These are phyloP conservation scores for Anethum foeniculum DNA, from an alignment of 140 eudicot genomes.

Conservation along the genomic window DNA sequence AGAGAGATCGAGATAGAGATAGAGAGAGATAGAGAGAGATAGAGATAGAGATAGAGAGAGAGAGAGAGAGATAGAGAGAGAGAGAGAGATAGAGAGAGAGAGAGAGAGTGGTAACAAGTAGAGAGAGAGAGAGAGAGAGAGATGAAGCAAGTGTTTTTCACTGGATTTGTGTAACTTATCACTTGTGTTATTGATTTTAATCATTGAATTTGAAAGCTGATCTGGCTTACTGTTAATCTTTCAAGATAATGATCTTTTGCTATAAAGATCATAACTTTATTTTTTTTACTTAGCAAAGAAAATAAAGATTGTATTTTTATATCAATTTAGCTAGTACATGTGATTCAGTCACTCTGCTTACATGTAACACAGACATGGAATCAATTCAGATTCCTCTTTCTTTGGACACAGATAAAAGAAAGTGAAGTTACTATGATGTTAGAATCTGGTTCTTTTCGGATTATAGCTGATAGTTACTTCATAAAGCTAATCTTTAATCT, in stretches of 20 bases:
- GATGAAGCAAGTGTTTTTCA: neutral
- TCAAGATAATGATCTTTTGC: neutral
- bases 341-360: neutral
- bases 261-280: neutral
- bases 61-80: neutral
- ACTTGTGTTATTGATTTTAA: neutral
- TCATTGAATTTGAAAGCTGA: neutral
- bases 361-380: neutral
- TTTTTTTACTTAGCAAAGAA: neutral
- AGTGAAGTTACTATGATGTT: neutral
- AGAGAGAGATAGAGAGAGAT: neutral
- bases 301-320: neutral
- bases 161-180: neutral
- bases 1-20: no score
- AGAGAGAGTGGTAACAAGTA: neutral
- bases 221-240: neutral
- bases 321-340: neutral
- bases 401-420: neutral
- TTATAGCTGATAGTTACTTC: neutral
- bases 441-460: neutral
- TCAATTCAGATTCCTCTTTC: neutral
- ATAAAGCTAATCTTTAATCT: neutral
- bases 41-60: neutral
- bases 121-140: neutral
- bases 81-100: neutral